Evolutionary conservation across 2,329 filamentous ascomycete genomes (phyloP).

Genomic region (Trichophyton schoenleinii): DNA sequence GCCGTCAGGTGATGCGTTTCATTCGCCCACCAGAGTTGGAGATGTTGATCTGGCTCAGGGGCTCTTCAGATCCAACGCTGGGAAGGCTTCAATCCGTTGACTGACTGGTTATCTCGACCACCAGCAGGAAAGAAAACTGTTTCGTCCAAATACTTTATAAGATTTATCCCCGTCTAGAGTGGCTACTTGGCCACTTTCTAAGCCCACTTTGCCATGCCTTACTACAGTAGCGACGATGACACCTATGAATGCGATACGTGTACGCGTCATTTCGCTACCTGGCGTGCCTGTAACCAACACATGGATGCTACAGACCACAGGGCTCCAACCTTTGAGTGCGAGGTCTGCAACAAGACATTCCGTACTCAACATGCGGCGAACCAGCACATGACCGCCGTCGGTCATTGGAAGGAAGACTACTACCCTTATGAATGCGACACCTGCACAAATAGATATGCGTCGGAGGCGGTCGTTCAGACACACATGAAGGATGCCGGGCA

Average conservation of each 20-base stretch:
- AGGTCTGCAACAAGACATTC: slow-evolving; percentile 13
- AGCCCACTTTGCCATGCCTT: background rate
- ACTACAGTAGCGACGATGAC: background rate
- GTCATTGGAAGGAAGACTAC: slow-evolving; percentile 17
- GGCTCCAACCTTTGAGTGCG: background rate
- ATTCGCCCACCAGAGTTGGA: too few relatives aligned
- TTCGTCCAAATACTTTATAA: too few relatives aligned
- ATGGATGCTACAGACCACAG: background rate
- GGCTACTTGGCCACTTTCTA: background rate
- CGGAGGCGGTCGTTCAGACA: slow-evolving; percentile 8
- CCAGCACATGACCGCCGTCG: slow-evolving; percentile 23
- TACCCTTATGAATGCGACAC: slow-evolving; percentile 17
- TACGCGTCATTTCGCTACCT: background rate
- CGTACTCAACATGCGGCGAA: slow-evolving; percentile 14
- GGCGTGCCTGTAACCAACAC: background rate
- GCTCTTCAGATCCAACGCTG: too few relatives aligned
- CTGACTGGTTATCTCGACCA: too few relatives aligned
- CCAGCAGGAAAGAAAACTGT: too few relatives aligned
- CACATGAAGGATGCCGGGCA: slow-evolving; percentile 11
- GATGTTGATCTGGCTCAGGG: too few relatives aligned
- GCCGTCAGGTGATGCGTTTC: too few relatives aligned
- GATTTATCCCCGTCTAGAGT: too few relatives aligned
- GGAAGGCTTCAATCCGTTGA: too few relatives aligned
- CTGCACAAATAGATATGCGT: slow-evolving; percentile 16
- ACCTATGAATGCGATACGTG: background rate